phyloP scores from a whole-genome alignment of 495 filamentous ascomycete genomes.

The Alectoria sarmentosa region DNA sequence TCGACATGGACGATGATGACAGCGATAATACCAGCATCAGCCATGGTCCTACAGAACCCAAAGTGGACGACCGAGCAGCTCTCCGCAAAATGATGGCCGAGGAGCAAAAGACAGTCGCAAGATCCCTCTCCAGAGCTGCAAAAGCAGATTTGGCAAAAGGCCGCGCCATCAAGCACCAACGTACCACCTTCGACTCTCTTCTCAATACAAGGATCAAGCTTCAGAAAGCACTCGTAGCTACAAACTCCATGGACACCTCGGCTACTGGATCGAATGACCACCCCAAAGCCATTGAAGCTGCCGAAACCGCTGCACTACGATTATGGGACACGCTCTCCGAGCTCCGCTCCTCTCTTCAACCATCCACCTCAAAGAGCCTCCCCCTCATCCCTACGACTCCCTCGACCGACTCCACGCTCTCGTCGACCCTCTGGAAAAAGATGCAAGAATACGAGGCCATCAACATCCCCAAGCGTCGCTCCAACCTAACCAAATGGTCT shows the following conservation, averaged over 20 bases:
- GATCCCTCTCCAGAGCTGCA: conserved; percentile 63
- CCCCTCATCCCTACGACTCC: conserved; percentile 38
- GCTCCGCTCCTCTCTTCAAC: conserved; percentile 51
- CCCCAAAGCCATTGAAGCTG: conserved; percentile 52
- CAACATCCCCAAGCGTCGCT: conserved; percentile 37
- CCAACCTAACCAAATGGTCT: conserved; percentile 43
- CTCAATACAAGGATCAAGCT: conserved; percentile 83
- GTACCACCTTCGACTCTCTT: conserved; percentile 76
- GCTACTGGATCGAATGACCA: conserved; percentile 28
- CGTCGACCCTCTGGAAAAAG: conserved; percentile 61
- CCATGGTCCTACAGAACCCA: conserved; percentile 38
- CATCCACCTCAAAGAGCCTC: conserved; percentile 31
- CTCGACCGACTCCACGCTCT: conserved; percentile 32
- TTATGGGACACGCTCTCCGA: conserved; percentile 79
- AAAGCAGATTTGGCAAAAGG: conserved; percentile 80
- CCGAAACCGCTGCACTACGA: conserved; percentile 79
- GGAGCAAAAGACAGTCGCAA: conserved; percentile 61
- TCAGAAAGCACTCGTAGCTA: conserved; percentile 78
- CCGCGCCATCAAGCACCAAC: conserved; percentile 72
- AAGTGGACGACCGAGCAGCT: conserved; percentile 46
- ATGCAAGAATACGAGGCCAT: conserved; percentile 61
- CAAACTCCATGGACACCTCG: conserved; percentile 54
- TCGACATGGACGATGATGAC: conserved; percentile 29
- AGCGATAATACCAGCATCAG: conserved; percentile 31
- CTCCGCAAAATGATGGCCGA: conserved; percentile 63